Conservation (phyloP, 179 eudicot species). For the Corrigiola litoralis region DNA sequence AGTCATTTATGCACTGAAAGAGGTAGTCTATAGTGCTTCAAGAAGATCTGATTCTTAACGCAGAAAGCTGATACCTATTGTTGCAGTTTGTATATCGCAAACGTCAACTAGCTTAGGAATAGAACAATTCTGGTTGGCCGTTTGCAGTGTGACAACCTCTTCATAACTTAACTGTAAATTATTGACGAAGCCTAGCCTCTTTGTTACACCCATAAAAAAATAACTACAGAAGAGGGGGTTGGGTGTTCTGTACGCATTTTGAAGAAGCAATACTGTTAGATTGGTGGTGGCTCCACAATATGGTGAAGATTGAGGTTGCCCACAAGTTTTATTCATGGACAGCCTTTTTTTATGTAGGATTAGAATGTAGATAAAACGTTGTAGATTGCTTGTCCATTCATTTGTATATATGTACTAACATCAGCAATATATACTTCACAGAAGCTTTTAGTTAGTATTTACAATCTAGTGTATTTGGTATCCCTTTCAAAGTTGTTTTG, state of each 20-base stretch:
- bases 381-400: neutral
- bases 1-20: neutral
- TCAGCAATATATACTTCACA: too few relatives aligned
- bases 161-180: neutral
- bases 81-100: constrained; percentile 13
- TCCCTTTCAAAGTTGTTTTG: too few relatives aligned
- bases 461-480: too few relatives aligned
- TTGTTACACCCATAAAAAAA: neutral
- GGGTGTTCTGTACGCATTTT: too few relatives aligned
- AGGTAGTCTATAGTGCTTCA: neutral
- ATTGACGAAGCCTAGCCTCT: constrained; percentile 6
- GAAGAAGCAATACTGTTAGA: neutral
- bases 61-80: neutral
- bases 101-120: neutral
- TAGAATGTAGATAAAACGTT: neutral
- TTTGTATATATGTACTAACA: neutral
- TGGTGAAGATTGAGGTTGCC: constrained; percentile 28
- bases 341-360: constrained; percentile 18
- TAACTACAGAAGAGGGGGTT: neutral
- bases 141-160: neutral
- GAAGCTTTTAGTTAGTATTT: too few relatives aligned
- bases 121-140: neutral
- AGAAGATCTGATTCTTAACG: neutral
- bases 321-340: constrained; percentile 19
- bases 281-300: neutral